Base-by-base conservation (phyloP, 139 green algal species). In the Desmodesmus armatus region DNA sequence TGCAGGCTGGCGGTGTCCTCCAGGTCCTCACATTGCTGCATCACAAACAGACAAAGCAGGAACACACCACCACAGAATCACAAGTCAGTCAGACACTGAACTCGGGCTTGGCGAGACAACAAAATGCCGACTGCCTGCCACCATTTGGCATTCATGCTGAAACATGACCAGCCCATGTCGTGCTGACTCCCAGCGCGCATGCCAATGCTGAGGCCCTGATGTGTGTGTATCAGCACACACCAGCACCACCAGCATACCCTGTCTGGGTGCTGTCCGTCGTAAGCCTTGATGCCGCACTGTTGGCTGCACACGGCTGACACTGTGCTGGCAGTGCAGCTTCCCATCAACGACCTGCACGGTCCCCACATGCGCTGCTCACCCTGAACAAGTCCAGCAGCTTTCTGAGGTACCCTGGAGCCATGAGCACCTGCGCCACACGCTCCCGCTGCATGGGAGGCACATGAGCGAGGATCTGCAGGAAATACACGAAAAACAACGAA, bases 1-100 rank as follows among this genome's bases (percentile, higher is more conserved):
- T 84, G 67, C 80, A 99, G 86, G 15, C 84, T 82, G 37, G 94
- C 89, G n/a, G 44, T 76, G 78, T 99, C 96, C 82, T 99, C 97
- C 82, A 99, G 49, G 86, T 99, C 97, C 87, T 99, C 97, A 55
- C 90, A 95, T 88, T 93, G 88, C 88, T 95, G 89, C 49, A 77
- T 3, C 5, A 41, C 15, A 31, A 62, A 29, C 44, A 65, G 27
- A 9, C 31, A 40, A 51, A 5, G 5, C 40, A 80, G 29, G 5
- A 69, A 23, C 47, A 80, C 15, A 33, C 39, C 15, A 37, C 69
- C 51, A 60, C 19, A 78, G 1, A 33, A 35, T 62, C 51, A n/a
- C n/a, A n/a, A n/a, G n/a, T n/a, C n/a, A n/a, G n/a, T n/a, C n/a
- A n/a, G n/a, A n/a, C n/a, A n/a, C n/a, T n/a, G n/a, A n/a, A n/a